A percentile compares a stretch with the other conserved stretches of the same genome.
phyloP scores from a whole-genome alignment of 345 rosid species.

The Eucalyptus caleyi region DNA sequence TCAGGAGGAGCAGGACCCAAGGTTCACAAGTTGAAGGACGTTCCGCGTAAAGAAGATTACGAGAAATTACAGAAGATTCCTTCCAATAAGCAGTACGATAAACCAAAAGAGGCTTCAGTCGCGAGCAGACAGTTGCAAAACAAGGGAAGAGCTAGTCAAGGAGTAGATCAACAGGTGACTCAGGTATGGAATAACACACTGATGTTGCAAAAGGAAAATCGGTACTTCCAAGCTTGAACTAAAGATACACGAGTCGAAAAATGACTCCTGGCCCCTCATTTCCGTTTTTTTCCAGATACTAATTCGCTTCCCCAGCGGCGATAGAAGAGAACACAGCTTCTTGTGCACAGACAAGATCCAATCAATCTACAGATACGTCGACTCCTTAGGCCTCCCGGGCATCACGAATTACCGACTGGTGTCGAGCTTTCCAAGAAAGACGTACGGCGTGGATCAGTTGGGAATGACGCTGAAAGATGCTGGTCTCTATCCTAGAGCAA shows the following conservation, averaged over 20 bases:
- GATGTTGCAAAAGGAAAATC: background rate
- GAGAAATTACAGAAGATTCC: background rate
- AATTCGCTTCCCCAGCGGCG: slow-evolving; percentile 50
- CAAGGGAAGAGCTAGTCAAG: background rate
- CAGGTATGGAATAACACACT: slow-evolving; percentile 10
- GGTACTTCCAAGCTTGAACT: background rate
- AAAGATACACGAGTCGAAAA: background rate
- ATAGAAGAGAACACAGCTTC: slow-evolving; percentile 46
- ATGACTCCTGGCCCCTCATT: background rate
- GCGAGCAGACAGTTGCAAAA: background rate
- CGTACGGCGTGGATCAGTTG: slow-evolving; percentile 31
- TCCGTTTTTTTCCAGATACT: slow-evolving; percentile 19
- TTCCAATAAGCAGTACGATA: slow-evolving; percentile 5
- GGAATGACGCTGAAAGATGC: slow-evolving; percentile 39
- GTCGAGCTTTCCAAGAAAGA: slow-evolving; percentile 41
- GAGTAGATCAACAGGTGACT: slow-evolving; percentile 20
- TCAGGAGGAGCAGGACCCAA: background rate
- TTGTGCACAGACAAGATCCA: slow-evolving; percentile 24
- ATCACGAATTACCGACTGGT: slow-evolving; percentile 31
- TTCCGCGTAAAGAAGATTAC: background rate
- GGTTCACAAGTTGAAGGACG: slow-evolving; percentile 6
- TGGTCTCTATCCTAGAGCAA: slow-evolving; percentile 51
- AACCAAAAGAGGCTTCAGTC: slow-evolving; percentile 1
- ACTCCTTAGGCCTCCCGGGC: slow-evolving; percentile 32
- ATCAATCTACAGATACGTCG: slow-evolving; percentile 26